Evolutionary conservation across 129 eudicot species (phyloP), one percentile per base, ranked within the genome.

Genomic region (Chrysanthemum makinoi): DNA sequence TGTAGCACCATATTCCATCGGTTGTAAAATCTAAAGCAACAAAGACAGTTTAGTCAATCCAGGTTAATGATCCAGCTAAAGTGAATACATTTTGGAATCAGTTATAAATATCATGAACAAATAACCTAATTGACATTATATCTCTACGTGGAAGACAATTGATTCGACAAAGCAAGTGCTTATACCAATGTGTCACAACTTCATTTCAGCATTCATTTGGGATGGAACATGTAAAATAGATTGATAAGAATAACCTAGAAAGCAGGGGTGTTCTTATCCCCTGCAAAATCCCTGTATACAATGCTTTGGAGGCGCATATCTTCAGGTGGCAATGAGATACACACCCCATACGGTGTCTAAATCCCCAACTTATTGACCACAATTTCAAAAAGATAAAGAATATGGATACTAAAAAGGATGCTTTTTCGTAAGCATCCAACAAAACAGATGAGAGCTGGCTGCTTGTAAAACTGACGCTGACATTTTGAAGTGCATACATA

Each of bases 1-100:
- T 56, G 81, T 82, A 91, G 80, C 97, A 91, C 97, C 97, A 91
- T 75, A 75, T 80, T 39, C 97, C 97, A 80, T 91, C 97, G 1
- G 97, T 91, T 11, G 97, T 86, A 58, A 88, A 80, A 84, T 91
- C 97, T 91, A 44, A 55, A 56, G 47, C 69, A 35, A 47, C 61
- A 59, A 75, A 2, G 35, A 46, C 68, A 44, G 59, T 65, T 20
- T 16, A 46, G 35, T 72, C 26, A 52, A 20, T 53, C 53, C 53
- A 70, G 46, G 16, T 56, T 46, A 54, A 49, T n/a, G 33, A 28
- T 54, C 72, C 63, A 65, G 30, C 14, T 47, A 54, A 64, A 13
- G 44, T 65, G 19, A n/a, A 15, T 22, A 16, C 16, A 66, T 22
- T 16, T 75, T 19, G 11, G 39, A 54, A 35, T 54, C 66, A 53